These are phyloP conservation scores for Microsporum ferrugineum DNA, from an alignment of 2,329 filamentous ascomycete species.

Conservation along the genomic window DNA sequence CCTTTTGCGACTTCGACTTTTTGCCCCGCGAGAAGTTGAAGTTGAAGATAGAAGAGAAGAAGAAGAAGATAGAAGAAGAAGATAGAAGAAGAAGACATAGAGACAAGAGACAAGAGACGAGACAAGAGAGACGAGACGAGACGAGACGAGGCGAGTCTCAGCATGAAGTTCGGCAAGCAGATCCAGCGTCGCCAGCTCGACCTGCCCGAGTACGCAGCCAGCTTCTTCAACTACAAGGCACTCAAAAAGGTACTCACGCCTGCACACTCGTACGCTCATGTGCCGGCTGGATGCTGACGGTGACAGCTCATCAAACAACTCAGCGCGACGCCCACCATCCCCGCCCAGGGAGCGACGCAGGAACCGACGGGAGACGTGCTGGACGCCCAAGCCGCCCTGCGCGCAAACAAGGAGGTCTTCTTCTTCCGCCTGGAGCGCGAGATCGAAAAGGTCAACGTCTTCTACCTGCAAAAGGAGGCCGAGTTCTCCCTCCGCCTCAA, in stretches of 20 bases:
- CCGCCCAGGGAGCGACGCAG: constrained; percentile 54
- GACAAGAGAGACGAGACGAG: background rate
- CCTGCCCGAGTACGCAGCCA: constrained; percentile 96
- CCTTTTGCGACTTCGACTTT: background rate
- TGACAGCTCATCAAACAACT: constrained; percentile 92
- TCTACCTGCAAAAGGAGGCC: constrained; percentile 95
- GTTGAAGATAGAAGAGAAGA: background rate
- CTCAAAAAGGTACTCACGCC: constrained; percentile 69
- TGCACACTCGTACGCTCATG: background rate
- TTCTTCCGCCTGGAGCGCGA: constrained; percentile 97
- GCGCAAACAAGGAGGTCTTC: constrained; percentile 96
- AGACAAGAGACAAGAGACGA: background rate
- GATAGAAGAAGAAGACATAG: background rate
- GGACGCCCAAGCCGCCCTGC: constrained; percentile 78
- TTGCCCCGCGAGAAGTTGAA: background rate
- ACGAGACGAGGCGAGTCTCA: background rate
- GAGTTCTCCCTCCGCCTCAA: constrained; percentile 92
- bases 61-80: background rate
- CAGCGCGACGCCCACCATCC: constrained; percentile 76
- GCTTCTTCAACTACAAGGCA: constrained; percentile 98
- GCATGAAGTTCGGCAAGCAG: constrained; percentile 98
- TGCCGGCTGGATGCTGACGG: constrained; percentile 5
- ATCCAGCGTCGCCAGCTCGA: constrained; percentile 98
- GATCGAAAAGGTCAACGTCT: constrained; percentile 94
- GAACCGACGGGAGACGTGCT: constrained; percentile 33